phyloP scores from a whole-genome alignment of 306 rosid genomes.

The Senna siamea region DNA sequence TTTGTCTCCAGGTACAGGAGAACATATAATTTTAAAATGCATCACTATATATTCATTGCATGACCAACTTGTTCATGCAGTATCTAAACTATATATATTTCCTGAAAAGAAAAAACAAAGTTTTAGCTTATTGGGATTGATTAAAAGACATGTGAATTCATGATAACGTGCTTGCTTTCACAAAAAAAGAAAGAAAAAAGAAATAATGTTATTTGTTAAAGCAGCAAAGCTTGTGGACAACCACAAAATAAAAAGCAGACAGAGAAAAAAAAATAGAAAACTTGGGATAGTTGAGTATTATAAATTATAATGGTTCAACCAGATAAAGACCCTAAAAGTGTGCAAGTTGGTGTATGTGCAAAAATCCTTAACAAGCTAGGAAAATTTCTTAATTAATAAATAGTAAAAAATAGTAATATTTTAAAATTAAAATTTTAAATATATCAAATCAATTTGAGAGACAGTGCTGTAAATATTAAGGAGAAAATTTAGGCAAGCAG shows the following conservation, averaged over 20 bases:
- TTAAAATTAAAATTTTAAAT: too few species aligned
- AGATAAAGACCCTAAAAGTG: too few species aligned
- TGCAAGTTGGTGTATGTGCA: too few species aligned
- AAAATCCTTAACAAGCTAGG: too few species aligned
- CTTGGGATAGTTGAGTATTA: too few species aligned
- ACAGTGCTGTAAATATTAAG: too few species aligned
- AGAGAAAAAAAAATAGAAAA: too few species aligned
- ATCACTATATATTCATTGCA: not conserved
- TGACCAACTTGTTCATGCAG: slow-evolving; percentile 4
- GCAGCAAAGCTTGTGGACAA: not conserved
- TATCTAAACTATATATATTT: not conserved
- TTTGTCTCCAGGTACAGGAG: not conserved
- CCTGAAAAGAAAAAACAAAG: not conserved
- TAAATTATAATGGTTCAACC: too few species aligned
- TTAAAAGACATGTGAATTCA: not conserved
- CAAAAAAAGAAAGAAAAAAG: not conserved
- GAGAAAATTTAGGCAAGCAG: too few species aligned
- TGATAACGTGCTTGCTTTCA: not conserved
- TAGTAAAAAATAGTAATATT: too few species aligned
- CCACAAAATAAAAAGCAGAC: not conserved
- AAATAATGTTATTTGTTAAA: not conserved
- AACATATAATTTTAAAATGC: not conserved
- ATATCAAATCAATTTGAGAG: too few species aligned
- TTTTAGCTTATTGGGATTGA: slow-evolving; percentile 26
- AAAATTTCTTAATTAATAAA: too few species aligned